Evolutionary conservation across 202 grass and related monocot species (phyloP).

Genomic region (Digitaria exilis): DNA sequence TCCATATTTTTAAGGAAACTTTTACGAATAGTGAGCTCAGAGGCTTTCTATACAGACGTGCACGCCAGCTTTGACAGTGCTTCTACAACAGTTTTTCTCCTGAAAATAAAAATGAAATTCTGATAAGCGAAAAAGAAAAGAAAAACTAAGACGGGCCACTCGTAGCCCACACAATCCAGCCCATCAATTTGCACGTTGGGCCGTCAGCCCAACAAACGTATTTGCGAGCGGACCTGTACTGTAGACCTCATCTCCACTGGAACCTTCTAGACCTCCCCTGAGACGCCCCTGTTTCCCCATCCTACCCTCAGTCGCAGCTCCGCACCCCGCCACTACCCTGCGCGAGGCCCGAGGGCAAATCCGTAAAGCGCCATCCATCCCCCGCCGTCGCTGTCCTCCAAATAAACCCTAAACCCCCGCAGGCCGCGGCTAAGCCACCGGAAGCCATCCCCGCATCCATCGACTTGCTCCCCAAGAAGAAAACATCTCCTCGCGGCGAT

Average conservation of each 20-base stretch:
- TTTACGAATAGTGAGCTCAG: not conserved
- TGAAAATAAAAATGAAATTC: not conserved
- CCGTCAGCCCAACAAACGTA: not conserved
- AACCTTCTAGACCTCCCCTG: conserved; percentile 8
- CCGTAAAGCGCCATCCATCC: not conserved
- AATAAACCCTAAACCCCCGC: conserved; percentile 37
- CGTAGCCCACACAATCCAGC: not conserved
- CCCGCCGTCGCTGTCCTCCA: too few relatives aligned
- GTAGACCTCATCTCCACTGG: not conserved
- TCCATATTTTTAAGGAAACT: too few relatives aligned
- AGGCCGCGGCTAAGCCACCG: not conserved
- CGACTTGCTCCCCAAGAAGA: conserved; percentile 40
- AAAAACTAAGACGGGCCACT: not conserved
- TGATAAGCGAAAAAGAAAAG: not conserved
- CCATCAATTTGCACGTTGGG: not conserved
- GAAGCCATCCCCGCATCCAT: not conserved
- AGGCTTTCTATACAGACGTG: not conserved
- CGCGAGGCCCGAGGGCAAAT: not conserved
- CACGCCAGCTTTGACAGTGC: too few relatives aligned
- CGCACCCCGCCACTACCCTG: not conserved
- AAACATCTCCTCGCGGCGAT: conserved; percentile 27
- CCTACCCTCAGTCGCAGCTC: not conserved
- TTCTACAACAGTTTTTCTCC: not conserved
- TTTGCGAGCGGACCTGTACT: too few relatives aligned
- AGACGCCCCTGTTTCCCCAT: not conserved